Evolutionary conservation across 1,139 yeast species (phyloP).

Genomic region (Yamadazyma triangularis): DNA sequence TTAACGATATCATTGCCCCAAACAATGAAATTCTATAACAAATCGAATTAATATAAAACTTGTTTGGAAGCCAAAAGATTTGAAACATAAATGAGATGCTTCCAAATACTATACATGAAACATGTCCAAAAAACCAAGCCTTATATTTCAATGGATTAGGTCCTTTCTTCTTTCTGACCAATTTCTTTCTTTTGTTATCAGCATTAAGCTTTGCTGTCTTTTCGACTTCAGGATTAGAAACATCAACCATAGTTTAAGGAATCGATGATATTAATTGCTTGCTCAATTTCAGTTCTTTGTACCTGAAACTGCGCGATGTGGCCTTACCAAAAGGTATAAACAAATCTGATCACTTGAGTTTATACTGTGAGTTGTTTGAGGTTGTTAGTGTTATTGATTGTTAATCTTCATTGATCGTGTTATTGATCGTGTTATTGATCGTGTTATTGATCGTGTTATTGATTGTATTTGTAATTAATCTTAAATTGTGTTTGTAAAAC

Average conservation of each 20-base stretch:
- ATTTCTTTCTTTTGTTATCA: conserved; percentile 25
- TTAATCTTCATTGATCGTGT: no score
- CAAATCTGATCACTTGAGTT: no score
- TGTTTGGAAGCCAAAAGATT: conserved; percentile 38
- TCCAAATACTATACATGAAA: conserved; percentile 46
- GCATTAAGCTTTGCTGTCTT: conserved; percentile 22
- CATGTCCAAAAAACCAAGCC: conserved; percentile 64
- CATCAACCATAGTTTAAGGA: conserved; percentile 1
- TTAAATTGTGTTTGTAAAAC: no score
- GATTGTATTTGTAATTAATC: no score
- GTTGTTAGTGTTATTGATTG: no score
- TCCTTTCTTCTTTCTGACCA: conserved; percentile 35
- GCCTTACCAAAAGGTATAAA: not conserved
- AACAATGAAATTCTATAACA: conserved; percentile 51
- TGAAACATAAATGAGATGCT: conserved; percentile 45
- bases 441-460: no score
- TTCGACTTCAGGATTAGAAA: conserved; percentile 10
- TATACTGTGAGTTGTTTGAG: no score
- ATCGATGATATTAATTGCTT: not conserved
- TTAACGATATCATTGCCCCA: conserved; percentile 54
- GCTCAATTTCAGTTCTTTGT: not conserved
- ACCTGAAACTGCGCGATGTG: not conserved
- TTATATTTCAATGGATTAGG: conserved; percentile 42
- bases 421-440: no score
- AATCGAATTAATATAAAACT: conserved; percentile 40